A percentile compares a stretch with the other conserved stretches of the same genome.
Evolutionary conservation across 164 flowering plant species (phyloP).

Genomic region (Magnolia kwangsiensis): DNA sequence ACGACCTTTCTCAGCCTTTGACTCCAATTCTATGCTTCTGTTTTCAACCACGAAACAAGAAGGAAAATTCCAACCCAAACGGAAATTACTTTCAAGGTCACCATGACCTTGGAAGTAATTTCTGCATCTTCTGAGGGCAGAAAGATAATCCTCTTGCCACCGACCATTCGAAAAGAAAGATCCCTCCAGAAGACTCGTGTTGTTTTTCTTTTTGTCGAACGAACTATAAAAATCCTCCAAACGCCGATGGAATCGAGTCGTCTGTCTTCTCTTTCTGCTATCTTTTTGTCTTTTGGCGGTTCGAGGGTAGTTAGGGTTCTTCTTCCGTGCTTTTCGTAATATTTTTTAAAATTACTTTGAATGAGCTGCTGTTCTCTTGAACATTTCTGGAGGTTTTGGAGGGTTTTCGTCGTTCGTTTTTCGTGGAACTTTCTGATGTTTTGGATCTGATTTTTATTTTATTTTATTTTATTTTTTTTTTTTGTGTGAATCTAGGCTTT

Average conservation of each 20-base stretch:
- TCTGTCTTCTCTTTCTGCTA: background rate
- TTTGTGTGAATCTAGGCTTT: no score
- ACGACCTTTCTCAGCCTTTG: no score
- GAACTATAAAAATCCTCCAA: no score
- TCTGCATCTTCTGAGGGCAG: background rate
- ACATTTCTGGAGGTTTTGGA: background rate
- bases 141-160: background rate
- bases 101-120: background rate
- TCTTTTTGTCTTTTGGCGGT: background rate
- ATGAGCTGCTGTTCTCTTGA: background rate
- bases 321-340: no score
- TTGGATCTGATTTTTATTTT: no score
- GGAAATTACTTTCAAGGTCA: no score
- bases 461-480: no score
- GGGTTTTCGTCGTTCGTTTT: background rate
- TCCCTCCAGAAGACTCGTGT: background rate
- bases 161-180: background rate
- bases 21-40: no score
- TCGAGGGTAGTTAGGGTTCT: background rate
- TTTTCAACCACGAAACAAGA: no score
- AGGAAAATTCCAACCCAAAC: no score
- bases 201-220: background rate
- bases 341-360: no score
- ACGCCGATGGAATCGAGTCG: no score
- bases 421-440: background rate